Evolutionary conservation across 1,284 basidiomycete genomes (phyloP), one percentile per base, ranked within the genome.

Genomic region (Fomitiporia mediterranea): DNA sequence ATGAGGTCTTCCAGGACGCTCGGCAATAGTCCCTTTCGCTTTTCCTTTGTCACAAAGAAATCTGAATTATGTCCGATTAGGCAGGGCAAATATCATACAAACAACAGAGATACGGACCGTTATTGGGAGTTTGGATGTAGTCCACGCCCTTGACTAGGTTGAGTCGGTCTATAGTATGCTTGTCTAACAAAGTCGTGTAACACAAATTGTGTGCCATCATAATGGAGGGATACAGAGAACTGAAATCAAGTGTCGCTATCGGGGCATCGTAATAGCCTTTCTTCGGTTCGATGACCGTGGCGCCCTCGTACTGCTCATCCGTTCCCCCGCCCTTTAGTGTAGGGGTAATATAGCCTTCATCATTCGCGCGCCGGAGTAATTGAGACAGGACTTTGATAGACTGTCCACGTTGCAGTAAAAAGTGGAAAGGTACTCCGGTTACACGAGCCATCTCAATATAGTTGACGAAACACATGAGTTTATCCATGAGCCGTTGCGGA

Each of bases 171-270:
- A 94, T 86, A 0, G 86, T 89, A 3, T 62, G 55, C 66, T 85
- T 89, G 62, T 96, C 89, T 21, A 96, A 69, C 13, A 97, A 75
- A 0, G 95, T 96, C 0, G 95, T 97, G 66, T 98, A 98, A 69
- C 94, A 98, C 1, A 98, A 74, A 67, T 98, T 98, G 69, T 98
- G 95, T 0, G 94, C 95, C 94, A 97, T 97, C 94, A 98, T 98
- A 72, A 98, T 98, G 0, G 95, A 98, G 0, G 94, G 94, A 69
- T 98, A 98, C 62, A 98, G 78, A 0, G 94, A 97, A 56, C 91
- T 94, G 73, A 98, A 98, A 80, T 98, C 94, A 40, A 98, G 81
- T 0, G 94, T 98, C 4, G 95, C 93, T 64, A 98, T 97, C 0
- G 94, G 94, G 0, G 86, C 82, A 66, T 96, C 92, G 68, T 97